A percentile compares a stretch with the other conserved stretches of the same genome.
These are phyloP conservation scores for Fusarium tricinctum DNA, from an alignment of 2,329 filamentous ascomycete species.

Conservation along the genomic window DNA sequence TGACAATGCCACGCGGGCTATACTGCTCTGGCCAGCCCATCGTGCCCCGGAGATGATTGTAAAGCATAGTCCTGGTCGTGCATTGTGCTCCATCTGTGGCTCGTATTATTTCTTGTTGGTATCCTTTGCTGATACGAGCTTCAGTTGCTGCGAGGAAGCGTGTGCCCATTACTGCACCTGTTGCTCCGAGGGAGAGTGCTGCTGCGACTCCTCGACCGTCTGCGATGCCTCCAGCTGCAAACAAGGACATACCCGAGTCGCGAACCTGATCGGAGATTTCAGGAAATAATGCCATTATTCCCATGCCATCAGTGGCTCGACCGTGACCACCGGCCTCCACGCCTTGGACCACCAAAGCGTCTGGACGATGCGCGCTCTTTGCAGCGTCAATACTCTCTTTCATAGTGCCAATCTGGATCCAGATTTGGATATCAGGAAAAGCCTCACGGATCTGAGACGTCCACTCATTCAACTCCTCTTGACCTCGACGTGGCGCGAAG, in stretches of 20 bases:
- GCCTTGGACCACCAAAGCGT: slow-evolving; percentile 67
- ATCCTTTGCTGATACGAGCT: slow-evolving; percentile 57
- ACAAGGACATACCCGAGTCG: slow-evolving; percentile 56
- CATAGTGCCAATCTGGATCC: slow-evolving; percentile 67
- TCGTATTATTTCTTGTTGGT: slow-evolving; percentile 59
- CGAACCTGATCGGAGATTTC: slow-evolving; percentile 61
- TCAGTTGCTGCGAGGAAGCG: slow-evolving; percentile 68
- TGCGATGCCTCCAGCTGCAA: slow-evolving; percentile 67
- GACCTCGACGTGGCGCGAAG: slow-evolving; percentile 55
- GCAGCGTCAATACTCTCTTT: slow-evolving; percentile 61
- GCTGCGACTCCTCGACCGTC: slow-evolving; percentile 67
- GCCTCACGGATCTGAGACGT: slow-evolving; percentile 58
- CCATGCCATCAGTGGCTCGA: slow-evolving; percentile 58
- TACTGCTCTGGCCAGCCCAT: slow-evolving; percentile 59
- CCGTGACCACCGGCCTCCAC: slow-evolving; percentile 69
- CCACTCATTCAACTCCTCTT: slow-evolving; percentile 60
- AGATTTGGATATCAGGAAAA: slow-evolving; percentile 61
- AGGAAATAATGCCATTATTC: slow-evolving; percentile 64
- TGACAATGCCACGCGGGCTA: slow-evolving; percentile 58
- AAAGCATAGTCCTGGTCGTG: slow-evolving; percentile 60
- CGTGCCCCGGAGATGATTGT: slow-evolving; percentile 60
- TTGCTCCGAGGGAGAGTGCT: slow-evolving; percentile 64
- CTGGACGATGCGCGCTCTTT: slow-evolving; percentile 55
- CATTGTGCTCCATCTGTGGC: slow-evolving; percentile 57
- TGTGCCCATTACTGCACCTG: slow-evolving; percentile 73